Percentiles rank a stretch among this genome's conserved stretches.
These are phyloP conservation scores for Lavandula angustifolia DNA, from an alignment of 257 asterid species.

Conservation along the genomic window DNA sequence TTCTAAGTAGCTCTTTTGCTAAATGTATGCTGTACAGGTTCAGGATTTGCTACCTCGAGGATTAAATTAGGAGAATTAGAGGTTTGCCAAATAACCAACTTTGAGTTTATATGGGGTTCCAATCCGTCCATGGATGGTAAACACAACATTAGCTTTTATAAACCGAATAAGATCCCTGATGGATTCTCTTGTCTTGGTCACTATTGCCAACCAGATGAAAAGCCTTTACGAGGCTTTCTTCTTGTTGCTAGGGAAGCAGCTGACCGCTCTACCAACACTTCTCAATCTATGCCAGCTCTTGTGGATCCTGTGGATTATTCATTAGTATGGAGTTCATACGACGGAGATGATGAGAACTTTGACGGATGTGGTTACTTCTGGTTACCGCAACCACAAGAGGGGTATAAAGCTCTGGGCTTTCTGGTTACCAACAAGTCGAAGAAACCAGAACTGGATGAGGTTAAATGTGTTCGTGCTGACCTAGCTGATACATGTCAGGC, in stretches of 20 bases:
- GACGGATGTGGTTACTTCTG: slow-evolving; percentile 63
- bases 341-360: slow-evolving; percentile 48
- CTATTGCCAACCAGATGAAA: slow-evolving; percentile 72
- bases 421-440: slow-evolving; percentile 57
- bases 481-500: slow-evolving; percentile 71
- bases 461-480: slow-evolving; percentile 75
- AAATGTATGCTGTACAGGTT: slow-evolving; percentile 42
- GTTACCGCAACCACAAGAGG: slow-evolving; percentile 76
- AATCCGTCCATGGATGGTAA: slow-evolving; percentile 50
- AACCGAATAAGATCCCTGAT: slow-evolving; percentile 62
- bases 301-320: slow-evolving; percentile 63
- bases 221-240: slow-evolving; percentile 71
- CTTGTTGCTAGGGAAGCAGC: slow-evolving; percentile 67
- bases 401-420: slow-evolving; percentile 77
- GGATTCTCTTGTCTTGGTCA: slow-evolving; percentile 77
- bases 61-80: slow-evolving; percentile 77
- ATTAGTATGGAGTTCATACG: slow-evolving; percentile 71
- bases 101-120: slow-evolving; percentile 70
- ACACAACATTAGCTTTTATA: slow-evolving; percentile 68
- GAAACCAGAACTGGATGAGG: slow-evolving; percentile 61
- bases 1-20: slow-evolving; percentile 11
- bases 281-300: slow-evolving; percentile 50
- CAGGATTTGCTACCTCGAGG: slow-evolving; percentile 63
- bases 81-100: slow-evolving; percentile 59
- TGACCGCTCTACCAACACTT: slow-evolving; percentile 19